Percentiles rank a stretch among this genome's conserved stretches.
These are phyloP conservation scores for Gentiana straminea DNA, from an alignment of 257 asterid genomes.

Conservation along the genomic window DNA sequence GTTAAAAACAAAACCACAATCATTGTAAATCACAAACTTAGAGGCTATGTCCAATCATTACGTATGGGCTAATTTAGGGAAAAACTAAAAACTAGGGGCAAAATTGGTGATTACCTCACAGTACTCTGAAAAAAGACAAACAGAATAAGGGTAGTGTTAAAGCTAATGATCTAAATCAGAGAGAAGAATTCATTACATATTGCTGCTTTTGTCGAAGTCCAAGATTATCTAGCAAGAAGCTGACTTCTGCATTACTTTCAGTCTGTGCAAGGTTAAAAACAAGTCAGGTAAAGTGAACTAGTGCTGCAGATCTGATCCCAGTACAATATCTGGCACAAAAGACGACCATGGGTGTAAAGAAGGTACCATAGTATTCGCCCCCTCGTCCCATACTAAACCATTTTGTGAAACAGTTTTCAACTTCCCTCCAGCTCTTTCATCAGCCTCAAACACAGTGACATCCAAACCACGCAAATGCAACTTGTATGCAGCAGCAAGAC, in stretches of 20 bases:
- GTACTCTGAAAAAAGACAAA: too few species aligned
- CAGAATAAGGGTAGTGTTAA: too few species aligned
- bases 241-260: conserved; percentile 66
- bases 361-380: conserved; percentile 89
- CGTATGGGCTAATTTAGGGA: too few species aligned
- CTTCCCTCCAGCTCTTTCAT: conserved; percentile 81
- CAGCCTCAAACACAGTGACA: conserved; percentile 79
- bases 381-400: conserved; percentile 92
- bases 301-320: background rate
- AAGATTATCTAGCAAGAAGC: conserved; percentile 74
- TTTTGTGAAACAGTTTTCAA: conserved; percentile 50
- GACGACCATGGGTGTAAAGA: background rate
- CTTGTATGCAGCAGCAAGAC: conserved; percentile 93
- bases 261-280: conserved; percentile 37
- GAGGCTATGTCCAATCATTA: too few species aligned
- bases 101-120: too few species aligned
- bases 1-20: too few species aligned
- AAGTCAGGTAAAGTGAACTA: conserved; percentile 7
- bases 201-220: conserved; percentile 72
- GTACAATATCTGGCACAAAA: background rate
- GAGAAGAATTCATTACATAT: conserved; percentile 38
- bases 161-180: background rate
- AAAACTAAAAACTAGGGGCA: background rate
- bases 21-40: too few species aligned
- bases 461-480: conserved; percentile 63